phyloP scores from a whole-genome alignment of 805 yeast genomes.

The Millerozyma miso region DNA sequence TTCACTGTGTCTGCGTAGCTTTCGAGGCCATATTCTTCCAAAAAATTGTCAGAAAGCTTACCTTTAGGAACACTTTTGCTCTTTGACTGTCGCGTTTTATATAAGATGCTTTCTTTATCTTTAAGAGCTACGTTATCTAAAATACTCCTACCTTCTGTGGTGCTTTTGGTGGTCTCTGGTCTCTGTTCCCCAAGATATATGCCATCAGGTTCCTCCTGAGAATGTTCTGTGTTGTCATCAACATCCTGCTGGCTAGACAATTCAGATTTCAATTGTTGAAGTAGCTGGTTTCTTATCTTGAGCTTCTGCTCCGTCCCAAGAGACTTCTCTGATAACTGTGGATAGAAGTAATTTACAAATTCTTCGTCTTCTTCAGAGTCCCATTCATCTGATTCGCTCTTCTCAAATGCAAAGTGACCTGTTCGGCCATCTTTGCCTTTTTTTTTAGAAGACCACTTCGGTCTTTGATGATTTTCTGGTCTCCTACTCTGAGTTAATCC shows the following conservation, averaged over 20 bases:
- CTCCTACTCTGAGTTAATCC: slow-evolving; percentile 19
- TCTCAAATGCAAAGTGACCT: not conserved
- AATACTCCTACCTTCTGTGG: slow-evolving; percentile 6
- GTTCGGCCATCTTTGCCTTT: slow-evolving; percentile 22
- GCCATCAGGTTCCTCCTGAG: slow-evolving; percentile 22
- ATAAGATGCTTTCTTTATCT: slow-evolving; percentile 5
- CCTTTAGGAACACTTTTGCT: slow-evolving; percentile 27
- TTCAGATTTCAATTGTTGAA: slow-evolving; percentile 19
- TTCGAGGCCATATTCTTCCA: slow-evolving; percentile 37
- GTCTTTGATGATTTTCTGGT: slow-evolving; percentile 11
- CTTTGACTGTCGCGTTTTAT: slow-evolving; percentile 8
- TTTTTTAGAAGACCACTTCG: slow-evolving; percentile 35
- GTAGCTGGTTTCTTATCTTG: slow-evolving; percentile 33
- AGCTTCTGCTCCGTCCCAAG: slow-evolving; percentile 30
- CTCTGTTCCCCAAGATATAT: slow-evolving; percentile 32
- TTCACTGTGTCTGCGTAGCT: slow-evolving; percentile 26
- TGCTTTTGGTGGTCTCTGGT: slow-evolving; percentile 2
- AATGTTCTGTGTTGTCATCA: not conserved
- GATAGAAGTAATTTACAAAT: slow-evolving; percentile 36
- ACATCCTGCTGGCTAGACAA: slow-evolving; percentile 4
- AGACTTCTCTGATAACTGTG: slow-evolving; percentile 31
- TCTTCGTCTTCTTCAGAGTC: slow-evolving; percentile 40
- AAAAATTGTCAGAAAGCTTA: slow-evolving; percentile 26
- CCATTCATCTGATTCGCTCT: slow-evolving; percentile 23
- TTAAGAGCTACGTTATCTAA: slow-evolving; percentile 17